These are phyloP conservation scores for Eucalyptus viminalis DNA, from an alignment of 345 rosid genomes.

Conservation along the genomic window DNA sequence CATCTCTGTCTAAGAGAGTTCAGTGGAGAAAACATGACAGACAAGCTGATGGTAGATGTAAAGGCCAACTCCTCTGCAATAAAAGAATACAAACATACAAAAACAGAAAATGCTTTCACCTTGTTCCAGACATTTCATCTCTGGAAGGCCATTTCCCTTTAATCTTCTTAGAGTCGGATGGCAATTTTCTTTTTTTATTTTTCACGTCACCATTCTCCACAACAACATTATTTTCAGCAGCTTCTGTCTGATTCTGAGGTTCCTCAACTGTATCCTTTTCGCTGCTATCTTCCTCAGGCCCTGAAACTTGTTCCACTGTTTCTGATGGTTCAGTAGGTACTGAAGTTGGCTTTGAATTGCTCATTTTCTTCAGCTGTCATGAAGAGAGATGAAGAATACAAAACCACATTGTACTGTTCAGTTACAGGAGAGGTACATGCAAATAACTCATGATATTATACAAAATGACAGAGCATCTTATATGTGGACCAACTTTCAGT, in stretches of 20 bases:
- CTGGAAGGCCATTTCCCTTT: slow-evolving; percentile 40
- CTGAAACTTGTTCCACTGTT: slow-evolving; percentile 28
- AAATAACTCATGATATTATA: background rate
- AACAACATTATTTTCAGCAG: background rate
- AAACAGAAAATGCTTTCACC: slow-evolving; percentile 17
- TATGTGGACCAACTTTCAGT: background rate
- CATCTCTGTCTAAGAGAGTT: background rate
- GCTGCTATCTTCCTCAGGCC: slow-evolving; percentile 7
- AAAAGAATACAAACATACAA: background rate
- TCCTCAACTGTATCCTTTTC: slow-evolving; percentile 3
- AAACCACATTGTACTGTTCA: background rate
- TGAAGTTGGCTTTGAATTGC: slow-evolving; percentile 42
- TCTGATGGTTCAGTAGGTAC: slow-evolving; percentile 21
- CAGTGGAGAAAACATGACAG: background rate
- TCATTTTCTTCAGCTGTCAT: slow-evolving; percentile 69
- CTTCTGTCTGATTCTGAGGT: background rate
- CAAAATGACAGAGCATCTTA: background rate
- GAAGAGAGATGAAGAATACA: background rate
- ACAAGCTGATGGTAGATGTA: background rate
- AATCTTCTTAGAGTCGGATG: slow-evolving; percentile 8
- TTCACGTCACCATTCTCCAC: slow-evolving; percentile 2
- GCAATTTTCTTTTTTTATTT: slow-evolving; percentile 5
- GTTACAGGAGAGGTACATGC: background rate
- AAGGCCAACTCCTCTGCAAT: background rate
- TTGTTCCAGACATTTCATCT: slow-evolving; percentile 47